Evolutionary conservation across 768 basidiomycete species (phyloP).

Genomic region (Sistotremastrum niveocremeum): DNA sequence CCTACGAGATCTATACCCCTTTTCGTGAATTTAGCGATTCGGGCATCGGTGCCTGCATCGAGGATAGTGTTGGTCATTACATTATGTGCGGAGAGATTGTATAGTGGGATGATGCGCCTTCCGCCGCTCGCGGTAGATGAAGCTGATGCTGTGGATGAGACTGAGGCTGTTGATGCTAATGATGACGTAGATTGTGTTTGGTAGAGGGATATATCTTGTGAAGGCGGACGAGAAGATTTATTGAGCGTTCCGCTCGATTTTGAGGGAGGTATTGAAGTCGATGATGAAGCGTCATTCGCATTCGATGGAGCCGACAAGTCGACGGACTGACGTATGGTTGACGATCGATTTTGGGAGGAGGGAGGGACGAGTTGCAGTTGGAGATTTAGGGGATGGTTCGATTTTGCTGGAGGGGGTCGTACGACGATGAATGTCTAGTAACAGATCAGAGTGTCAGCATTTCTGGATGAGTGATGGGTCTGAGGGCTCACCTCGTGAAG

Average conservation of each 20-base stretch:
- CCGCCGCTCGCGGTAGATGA: constrained; percentile 32
- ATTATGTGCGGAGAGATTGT: constrained; percentile 80
- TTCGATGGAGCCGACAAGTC: constrained; percentile 24
- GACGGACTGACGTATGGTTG: constrained; percentile 29
- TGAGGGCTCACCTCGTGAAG: constrained; percentile 2
- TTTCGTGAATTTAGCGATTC: constrained; percentile 62
- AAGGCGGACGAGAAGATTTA: constrained; percentile 27
- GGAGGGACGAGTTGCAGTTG: constrained; percentile 87
- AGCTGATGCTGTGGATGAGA: constrained; percentile 18
- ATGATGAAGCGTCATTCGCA: constrained; percentile 13
- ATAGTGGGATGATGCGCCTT: constrained; percentile 73
- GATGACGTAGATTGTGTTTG: constrained; percentile 28
- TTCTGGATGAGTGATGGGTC: constrained; percentile 1
- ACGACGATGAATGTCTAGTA: constrained; percentile 81
- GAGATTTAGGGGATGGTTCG: constrained; percentile 79
- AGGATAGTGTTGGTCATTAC: constrained; percentile 77
- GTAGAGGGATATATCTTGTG: constrained; percentile 35
- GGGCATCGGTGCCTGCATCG: constrained; percentile 80
- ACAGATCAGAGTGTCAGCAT: background rate
- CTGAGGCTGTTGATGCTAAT: constrained; percentile 24
- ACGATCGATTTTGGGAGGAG: constrained; percentile 28
- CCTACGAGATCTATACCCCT: constrained; percentile 68
- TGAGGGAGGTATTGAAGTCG: constrained; percentile 13
- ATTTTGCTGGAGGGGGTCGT: constrained; percentile 72
- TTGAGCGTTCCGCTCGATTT: constrained; percentile 24